A percentile compares a stretch with the other conserved stretches of the same genome.
phyloP scores from a whole-genome alignment of 208 protist species.

The Wallacemonas sp. region DNA sequence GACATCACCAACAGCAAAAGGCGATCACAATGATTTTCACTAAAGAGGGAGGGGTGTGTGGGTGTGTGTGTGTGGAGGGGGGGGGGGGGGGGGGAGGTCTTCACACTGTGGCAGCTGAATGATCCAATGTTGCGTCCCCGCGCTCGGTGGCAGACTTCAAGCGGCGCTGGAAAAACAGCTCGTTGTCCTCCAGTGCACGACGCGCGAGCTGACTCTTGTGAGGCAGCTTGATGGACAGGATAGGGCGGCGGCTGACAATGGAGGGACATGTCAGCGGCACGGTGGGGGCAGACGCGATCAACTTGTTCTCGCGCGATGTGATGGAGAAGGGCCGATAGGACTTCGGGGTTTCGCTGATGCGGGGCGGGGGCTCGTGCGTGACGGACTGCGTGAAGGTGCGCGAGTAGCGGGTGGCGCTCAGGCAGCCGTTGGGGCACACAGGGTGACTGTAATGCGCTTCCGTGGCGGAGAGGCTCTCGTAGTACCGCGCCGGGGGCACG shows the following conservation, averaged over 20 bases:
- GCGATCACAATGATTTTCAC: too few species aligned
- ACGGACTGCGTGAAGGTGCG: background rate
- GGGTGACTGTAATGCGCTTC: conserved; percentile 1
- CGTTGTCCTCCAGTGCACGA: conserved; percentile 75
- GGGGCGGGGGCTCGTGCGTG: background rate
- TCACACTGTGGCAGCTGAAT: too few species aligned
- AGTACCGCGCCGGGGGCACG: background rate
- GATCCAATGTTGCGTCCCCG: too few species aligned
- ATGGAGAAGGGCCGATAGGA: background rate
- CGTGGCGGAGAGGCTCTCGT: background rate
- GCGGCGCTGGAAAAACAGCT: conserved; percentile 46
- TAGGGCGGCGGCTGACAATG: conserved; percentile 18
- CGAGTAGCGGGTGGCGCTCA: background rate
- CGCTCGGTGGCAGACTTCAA: background rate
- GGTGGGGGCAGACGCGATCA: background rate
- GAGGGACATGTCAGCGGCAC: background rate
- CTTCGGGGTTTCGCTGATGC: too few species aligned
- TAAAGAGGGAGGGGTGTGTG: too few species aligned
- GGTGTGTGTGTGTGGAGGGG: too few species aligned
- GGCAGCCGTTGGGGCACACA: conserved; percentile 3
- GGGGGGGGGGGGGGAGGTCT: too few species aligned
- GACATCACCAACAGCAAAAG: too few species aligned
- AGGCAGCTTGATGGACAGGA: conserved; percentile 41
- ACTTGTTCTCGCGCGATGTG: background rate
- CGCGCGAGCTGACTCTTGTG: conserved; percentile 66